A percentile compares a stretch with the other conserved stretches of the same genome.
Conservation (phyloP, 805 yeast species). For the Cyberlindnera nakhonratchasimensis region DNA sequence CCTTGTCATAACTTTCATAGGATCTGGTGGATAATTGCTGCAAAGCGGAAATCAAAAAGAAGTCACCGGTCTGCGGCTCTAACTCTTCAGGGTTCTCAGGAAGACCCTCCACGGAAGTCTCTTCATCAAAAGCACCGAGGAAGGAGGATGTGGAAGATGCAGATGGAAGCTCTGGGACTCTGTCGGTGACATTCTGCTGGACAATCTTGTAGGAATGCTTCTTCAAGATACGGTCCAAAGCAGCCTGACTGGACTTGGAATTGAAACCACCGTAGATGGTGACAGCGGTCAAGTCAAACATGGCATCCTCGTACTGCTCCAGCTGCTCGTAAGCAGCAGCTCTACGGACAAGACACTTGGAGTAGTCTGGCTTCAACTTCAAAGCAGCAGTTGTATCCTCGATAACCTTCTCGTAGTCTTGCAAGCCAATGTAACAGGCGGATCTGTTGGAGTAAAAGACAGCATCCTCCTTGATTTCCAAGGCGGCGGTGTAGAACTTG, state of each 20-base stretch:
- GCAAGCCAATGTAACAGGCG: slow-evolving; percentile 86
- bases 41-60: slow-evolving; percentile 62
- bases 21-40: slow-evolving; percentile 46
- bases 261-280: slow-evolving; percentile 81
- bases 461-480: slow-evolving; percentile 74
- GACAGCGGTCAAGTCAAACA: slow-evolving; percentile 87
- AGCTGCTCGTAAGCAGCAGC: slow-evolving; percentile 87
- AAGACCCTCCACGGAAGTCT: slow-evolving; percentile 46
- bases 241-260: slow-evolving; percentile 71
- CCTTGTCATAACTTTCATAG: slow-evolving; percentile 34
- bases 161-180: slow-evolving; percentile 57
- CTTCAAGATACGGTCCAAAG: slow-evolving; percentile 83
- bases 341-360: slow-evolving; percentile 89
- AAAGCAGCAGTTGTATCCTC: slow-evolving; percentile 87
- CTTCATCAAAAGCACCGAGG: slow-evolving; percentile 77
- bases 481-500: slow-evolving; percentile 73
- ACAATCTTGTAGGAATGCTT: slow-evolving; percentile 74
- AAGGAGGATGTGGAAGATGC: slow-evolving; percentile 81
- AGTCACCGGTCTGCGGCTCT: slow-evolving; percentile 54
- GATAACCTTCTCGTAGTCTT: slow-evolving; percentile 77
- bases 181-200: slow-evolving; percentile 48
- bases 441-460: slow-evolving; percentile 93
- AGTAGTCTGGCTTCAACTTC: slow-evolving; percentile 80
- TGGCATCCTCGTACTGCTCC: slow-evolving; percentile 76
- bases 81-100: slow-evolving; percentile 13